These are phyloP conservation scores for Neoconidiobolus thromboides DNA, from an alignment of 371 early-diverging fungal species.

Conservation along the genomic window DNA sequence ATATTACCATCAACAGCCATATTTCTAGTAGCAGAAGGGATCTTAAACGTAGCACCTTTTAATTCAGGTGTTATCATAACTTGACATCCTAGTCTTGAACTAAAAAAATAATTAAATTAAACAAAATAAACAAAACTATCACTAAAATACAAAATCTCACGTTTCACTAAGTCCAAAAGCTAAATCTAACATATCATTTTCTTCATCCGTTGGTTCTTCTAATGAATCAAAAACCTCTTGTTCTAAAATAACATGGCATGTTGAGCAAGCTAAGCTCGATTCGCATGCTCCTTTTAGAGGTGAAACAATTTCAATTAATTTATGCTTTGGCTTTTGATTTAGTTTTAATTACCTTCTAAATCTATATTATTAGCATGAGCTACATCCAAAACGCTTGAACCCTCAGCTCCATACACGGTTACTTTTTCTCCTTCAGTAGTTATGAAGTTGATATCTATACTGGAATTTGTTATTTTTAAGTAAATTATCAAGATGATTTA, in stretches of 20 bases:
- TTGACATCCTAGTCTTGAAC: slow-evolving; percentile 96
- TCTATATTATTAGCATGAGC: slow-evolving; percentile 93
- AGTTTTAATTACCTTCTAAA: slow-evolving; percentile 55
- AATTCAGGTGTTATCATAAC: slow-evolving; percentile 64
- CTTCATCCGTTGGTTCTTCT: slow-evolving; percentile 92
- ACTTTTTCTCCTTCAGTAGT: slow-evolving; percentile 57
- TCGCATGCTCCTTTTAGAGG: slow-evolving; percentile 79
- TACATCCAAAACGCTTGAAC: slow-evolving; percentile 80
- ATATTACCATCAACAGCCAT: slow-evolving; percentile 77
- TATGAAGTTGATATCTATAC: slow-evolving; percentile 33
- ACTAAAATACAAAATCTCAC: slow-evolving; percentile 45
- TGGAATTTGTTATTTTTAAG: not conserved
- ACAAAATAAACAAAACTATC: slow-evolving; percentile 30
- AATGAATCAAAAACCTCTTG: slow-evolving; percentile 67
- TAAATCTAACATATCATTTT: slow-evolving; percentile 98
- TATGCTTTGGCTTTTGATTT: not conserved
- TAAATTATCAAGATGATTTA: not conserved
- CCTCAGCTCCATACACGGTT: slow-evolving; percentile 56
- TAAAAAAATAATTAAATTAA: slow-evolving; percentile 10
- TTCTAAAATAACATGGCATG: slow-evolving; percentile 93
- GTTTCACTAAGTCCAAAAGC: slow-evolving; percentile 96
- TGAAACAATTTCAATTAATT: not conserved
- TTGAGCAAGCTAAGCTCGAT: slow-evolving; percentile 88
- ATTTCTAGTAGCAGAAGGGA: slow-evolving; percentile 94
- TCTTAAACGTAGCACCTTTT: slow-evolving; percentile 70